phyloP scores from a whole-genome alignment of 148 eudicot species.

The Talinum fruticosum region DNA sequence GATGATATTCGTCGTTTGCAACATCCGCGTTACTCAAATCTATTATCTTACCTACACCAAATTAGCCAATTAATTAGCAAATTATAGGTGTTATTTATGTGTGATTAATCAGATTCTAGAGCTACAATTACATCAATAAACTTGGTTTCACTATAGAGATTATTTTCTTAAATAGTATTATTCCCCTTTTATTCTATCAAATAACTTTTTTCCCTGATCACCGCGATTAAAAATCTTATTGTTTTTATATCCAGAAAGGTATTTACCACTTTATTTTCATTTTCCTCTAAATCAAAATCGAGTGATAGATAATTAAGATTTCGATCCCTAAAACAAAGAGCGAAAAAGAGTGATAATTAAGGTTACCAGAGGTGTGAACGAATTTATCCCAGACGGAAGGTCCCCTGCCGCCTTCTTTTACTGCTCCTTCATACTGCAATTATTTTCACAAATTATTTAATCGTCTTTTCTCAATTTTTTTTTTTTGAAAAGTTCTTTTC shows the following conservation, averaged over 20 bases:
- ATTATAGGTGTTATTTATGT: no score
- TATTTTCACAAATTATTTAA: neutral
- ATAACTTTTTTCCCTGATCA: no score
- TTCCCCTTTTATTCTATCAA: no score
- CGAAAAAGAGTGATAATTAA: neutral
- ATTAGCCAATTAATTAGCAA: neutral
- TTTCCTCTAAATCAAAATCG: neutral
- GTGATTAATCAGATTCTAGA: no score
- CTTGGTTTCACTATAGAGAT: no score
- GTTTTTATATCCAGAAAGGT: no score
- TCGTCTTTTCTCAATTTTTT: neutral
- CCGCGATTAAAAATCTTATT: no score
- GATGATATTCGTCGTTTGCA: slow-evolving; percentile 72
- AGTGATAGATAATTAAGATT: neutral
- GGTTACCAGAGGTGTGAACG: slow-evolving; percentile 68
- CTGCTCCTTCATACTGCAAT: slow-evolving; percentile 88
- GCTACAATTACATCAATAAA: no score
- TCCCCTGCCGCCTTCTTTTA: slow-evolving; percentile 81
- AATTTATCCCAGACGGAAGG: slow-evolving; percentile 72
- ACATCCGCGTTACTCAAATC: slow-evolving; percentile 92
- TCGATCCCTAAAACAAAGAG: neutral
- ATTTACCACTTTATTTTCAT: no score
- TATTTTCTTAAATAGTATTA: no score
- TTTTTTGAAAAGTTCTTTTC: no score
- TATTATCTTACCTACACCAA: slow-evolving; percentile 53